Conservation (phyloP, 192 early-diverging fungal species). For the Chytriomyces sp. region DNA sequence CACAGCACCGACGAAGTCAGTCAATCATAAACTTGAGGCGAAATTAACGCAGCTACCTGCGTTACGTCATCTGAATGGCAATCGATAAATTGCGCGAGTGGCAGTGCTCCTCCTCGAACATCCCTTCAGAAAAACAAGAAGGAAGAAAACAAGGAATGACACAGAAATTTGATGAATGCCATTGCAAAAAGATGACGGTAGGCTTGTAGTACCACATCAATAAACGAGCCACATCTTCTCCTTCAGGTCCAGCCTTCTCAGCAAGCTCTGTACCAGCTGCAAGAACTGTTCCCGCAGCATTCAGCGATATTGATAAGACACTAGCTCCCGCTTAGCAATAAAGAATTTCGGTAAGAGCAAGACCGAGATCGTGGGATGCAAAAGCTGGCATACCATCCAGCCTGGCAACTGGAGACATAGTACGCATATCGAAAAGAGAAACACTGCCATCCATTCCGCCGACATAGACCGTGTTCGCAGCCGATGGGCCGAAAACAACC, state of each 20-base stretch:
- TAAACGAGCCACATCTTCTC: conserved; percentile 50
- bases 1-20: not conserved
- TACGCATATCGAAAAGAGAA: conserved; percentile 43
- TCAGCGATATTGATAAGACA: conserved; percentile 45
- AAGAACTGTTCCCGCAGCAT: conserved; percentile 38
- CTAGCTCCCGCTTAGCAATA: conserved; percentile 32
- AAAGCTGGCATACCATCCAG: not conserved
- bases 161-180: conserved; percentile 6
- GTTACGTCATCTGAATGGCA: conserved; percentile 63
- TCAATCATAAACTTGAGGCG: not conserved
- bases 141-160: too few species aligned
- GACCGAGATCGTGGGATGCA: not conserved
- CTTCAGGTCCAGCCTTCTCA: conserved; percentile 34
- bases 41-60: conserved; percentile 31
- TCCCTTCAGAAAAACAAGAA: conserved; percentile 35
- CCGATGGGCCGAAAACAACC: conserved; percentile 1
- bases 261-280: conserved; percentile 49
- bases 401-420: conserved; percentile 10
- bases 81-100: conserved; percentile 47
- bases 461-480: conserved; percentile 3
- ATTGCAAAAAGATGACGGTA: not conserved
- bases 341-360: not conserved
- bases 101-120: conserved; percentile 27
- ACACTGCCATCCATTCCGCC: conserved; percentile 32
- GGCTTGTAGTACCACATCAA: conserved; percentile 42